Conservation (phyloP, 1,139 yeast genomes). For the Protomyces lactucae-debilis region DNA sequence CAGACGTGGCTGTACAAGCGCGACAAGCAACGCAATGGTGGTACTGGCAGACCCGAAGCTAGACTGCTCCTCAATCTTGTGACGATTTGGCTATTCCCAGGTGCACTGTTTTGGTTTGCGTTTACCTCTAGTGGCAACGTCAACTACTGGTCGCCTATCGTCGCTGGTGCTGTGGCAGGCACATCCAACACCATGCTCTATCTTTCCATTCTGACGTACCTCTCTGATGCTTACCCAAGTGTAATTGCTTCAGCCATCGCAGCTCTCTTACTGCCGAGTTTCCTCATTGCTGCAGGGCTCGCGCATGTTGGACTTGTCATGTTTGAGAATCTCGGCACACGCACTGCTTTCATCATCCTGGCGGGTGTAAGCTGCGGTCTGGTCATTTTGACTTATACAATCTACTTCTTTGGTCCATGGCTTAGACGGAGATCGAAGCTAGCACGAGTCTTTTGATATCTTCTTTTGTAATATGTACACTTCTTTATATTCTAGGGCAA, state of each 20-base stretch:
- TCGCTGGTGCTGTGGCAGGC: conserved; percentile 33
- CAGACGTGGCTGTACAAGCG: conserved; percentile 34
- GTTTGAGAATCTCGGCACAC: conserved; percentile 24
- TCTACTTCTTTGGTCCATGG: conserved; percentile 27
- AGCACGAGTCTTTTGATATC: conserved; percentile 3
- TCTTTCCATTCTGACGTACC: conserved; percentile 48
- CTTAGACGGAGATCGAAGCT: conserved; percentile 21
- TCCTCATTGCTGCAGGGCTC: conserved; percentile 26
- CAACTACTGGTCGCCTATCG: conserved; percentile 31
- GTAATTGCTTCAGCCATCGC: conserved; percentile 67
- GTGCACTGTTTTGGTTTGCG: conserved; percentile 33
- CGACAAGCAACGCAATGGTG: conserved; percentile 17
- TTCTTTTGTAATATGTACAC: not conserved
- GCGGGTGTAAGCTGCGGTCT: conserved; percentile 21
- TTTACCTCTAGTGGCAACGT: conserved; percentile 30
- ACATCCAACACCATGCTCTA: conserved; percentile 33
- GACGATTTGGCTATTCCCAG: conserved; percentile 26
- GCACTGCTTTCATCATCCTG: conserved; percentile 24
- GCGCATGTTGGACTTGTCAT: conserved; percentile 28
- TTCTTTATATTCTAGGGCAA: not conserved
- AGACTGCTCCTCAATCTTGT: conserved; percentile 20
- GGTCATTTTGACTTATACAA: conserved; percentile 15
- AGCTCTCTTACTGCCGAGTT: conserved; percentile 39
- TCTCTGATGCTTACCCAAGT: conserved; percentile 50
- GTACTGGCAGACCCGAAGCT: conserved; percentile 27